phyloP scores from a whole-genome alignment of 345 rosid species.

The Erucastrum elatum region DNA sequence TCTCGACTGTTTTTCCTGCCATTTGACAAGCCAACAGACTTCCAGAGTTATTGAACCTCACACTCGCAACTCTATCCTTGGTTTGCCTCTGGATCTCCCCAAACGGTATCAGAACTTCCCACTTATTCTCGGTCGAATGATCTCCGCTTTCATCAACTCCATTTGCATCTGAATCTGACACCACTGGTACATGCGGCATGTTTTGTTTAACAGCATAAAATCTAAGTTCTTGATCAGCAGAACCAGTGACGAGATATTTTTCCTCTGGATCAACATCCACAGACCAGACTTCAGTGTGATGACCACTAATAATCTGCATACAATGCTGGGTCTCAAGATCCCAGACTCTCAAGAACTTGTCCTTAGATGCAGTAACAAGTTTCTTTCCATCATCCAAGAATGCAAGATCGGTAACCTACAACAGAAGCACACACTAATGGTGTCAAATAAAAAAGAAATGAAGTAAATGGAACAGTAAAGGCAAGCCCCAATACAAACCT shows the following conservation, averaged over 20 bases:
- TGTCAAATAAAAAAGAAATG: background rate
- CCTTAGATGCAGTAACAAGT: slow-evolving; percentile 89
- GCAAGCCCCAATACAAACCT: slow-evolving; percentile 47
- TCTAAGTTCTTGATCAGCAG: slow-evolving; percentile 85
- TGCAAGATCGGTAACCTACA: slow-evolving; percentile 88
- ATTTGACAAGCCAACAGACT: slow-evolving; percentile 85
- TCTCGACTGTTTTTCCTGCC: slow-evolving; percentile 83
- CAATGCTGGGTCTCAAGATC: slow-evolving; percentile 97
- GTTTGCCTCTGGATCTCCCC: slow-evolving; percentile 87
- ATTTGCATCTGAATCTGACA: slow-evolving; percentile 36
- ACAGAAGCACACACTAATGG: background rate
- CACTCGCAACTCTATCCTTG: slow-evolving; percentile 81
- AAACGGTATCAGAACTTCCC: slow-evolving; percentile 69
- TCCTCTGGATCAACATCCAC: slow-evolving; percentile 83
- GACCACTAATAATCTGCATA: slow-evolving; percentile 89
- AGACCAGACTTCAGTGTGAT: slow-evolving; percentile 97
- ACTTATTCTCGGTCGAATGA: slow-evolving; percentile 50
- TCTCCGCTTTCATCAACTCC: slow-evolving; percentile 43
- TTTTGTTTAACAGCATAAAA: slow-evolving; percentile 66
- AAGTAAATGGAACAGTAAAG: background rate
- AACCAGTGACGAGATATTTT: slow-evolving; percentile 78
- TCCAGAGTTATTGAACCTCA: slow-evolving; percentile 73
- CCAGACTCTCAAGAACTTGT: slow-evolving; percentile 96
- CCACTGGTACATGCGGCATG: slow-evolving; percentile 27
- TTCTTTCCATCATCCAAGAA: slow-evolving; percentile 86